These are phyloP conservation scores for Fusarium denticulatum DNA, from an alignment of 2,329 filamentous ascomycete genomes.

Conservation along the genomic window DNA sequence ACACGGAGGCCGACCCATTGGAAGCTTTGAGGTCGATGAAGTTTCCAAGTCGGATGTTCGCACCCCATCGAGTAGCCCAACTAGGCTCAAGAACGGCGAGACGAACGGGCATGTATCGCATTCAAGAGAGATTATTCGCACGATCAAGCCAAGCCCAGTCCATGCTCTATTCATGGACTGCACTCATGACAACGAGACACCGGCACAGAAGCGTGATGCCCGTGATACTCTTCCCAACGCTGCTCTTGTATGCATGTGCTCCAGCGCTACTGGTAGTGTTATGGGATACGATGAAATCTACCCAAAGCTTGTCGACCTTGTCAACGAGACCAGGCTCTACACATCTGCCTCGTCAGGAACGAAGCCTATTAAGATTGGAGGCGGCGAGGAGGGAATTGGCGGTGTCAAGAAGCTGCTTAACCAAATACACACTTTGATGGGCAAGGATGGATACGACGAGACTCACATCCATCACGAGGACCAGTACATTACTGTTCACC, in stretches of 20 bases:
- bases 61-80: constrained; percentile 47
- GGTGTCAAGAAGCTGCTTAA: constrained; percentile 93
- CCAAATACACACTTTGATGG: constrained; percentile 94
- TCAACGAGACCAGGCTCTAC: constrained; percentile 87
- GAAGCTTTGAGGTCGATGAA: constrained; percentile 95
- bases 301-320: constrained; percentile 90
- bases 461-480: constrained; percentile 97
- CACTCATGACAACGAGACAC: constrained; percentile 97
- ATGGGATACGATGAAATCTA: constrained; percentile 99
- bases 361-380: constrained; percentile 69
- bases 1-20: constrained; percentile 92
- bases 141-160: constrained; percentile 86
- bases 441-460: constrained; percentile 91
- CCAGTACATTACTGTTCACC: constrained; percentile 95
- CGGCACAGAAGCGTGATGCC: constrained; percentile 93
- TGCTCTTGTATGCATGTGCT: constrained; percentile 94
- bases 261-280: constrained; percentile 92
- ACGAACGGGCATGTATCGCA: constrained; percentile 47
- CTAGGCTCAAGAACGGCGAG: constrained; percentile 34
- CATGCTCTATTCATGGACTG: constrained; percentile 99
- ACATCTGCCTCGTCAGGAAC: constrained; percentile 76
- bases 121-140: constrained; percentile 74
- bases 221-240: constrained; percentile 94
- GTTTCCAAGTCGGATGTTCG: constrained; percentile 69
- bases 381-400: constrained; percentile 85